phyloP scores from a whole-genome alignment of 1,284 basidiomycete genomes.

The Laetiporus sulphureus region DNA sequence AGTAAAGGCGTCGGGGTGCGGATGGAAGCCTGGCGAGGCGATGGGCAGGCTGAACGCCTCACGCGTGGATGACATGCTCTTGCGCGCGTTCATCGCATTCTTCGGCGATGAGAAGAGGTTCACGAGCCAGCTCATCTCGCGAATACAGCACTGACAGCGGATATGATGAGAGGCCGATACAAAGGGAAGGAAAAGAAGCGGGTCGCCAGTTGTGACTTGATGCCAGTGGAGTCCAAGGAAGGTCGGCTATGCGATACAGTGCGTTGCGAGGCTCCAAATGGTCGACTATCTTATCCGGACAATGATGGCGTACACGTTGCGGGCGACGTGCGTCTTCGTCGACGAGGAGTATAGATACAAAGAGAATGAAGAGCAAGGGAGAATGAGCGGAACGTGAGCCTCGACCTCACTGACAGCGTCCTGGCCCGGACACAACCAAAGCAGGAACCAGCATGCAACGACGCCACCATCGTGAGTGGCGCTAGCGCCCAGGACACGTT shows the following conservation, averaged over 20 bases:
- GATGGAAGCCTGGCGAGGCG: slow-evolving; percentile 50
- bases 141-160: slow-evolving; percentile 1
- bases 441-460: too few relatives aligned
- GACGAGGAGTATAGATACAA: too few relatives aligned
- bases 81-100: slow-evolving; percentile 42
- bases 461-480: too few relatives aligned
- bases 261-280: slow-evolving; percentile 1
- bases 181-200: slow-evolving; percentile 7
- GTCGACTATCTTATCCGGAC: slow-evolving; percentile 1
- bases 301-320: not conserved
- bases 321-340: too few relatives aligned
- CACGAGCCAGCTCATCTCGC: slow-evolving; percentile 62
- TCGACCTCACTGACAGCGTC: too few relatives aligned
- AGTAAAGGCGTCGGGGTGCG: slow-evolving; percentile 53
- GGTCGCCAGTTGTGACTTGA: slow-evolving; percentile 6
- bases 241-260: slow-evolving; percentile 3
- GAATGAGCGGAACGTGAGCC: too few relatives aligned
- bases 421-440: too few relatives aligned
- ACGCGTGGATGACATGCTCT: slow-evolving; percentile 64
- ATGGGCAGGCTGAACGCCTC: slow-evolving; percentile 76
- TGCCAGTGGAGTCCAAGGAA: slow-evolving; percentile 7
- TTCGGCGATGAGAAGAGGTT: slow-evolving; percentile 49
- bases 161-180: slow-evolving; percentile 7
- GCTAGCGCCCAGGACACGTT: too few relatives aligned
- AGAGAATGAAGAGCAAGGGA: too few relatives aligned